These are phyloP conservation scores for Ophiostoma novo-ulmi DNA, from an alignment of 2,329 filamentous ascomycete genomes.

Conservation along the genomic window DNA sequence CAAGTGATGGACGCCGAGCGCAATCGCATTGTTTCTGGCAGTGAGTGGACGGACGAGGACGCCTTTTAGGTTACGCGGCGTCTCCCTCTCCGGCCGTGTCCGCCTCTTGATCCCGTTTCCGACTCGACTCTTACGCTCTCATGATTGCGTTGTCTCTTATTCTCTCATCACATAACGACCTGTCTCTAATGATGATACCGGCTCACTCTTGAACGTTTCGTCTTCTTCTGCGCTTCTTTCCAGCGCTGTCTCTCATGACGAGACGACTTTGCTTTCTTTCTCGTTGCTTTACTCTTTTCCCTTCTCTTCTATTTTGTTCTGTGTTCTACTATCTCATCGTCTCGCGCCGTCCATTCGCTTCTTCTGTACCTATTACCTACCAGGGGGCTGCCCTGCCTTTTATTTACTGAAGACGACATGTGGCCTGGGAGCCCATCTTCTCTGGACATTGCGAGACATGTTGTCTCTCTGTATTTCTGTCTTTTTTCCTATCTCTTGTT, in stretches of 20 bases:
- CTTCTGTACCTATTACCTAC: conserved; percentile 19
- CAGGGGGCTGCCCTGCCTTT: neutral
- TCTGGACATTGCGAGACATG: neutral
- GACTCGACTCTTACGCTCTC: neutral
- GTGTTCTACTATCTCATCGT: neutral
- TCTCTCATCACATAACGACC: neutral
- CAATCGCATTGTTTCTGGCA: conserved; percentile 58
- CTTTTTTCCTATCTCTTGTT: neutral
- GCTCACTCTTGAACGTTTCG: neutral
- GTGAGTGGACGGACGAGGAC: conserved; percentile 64
- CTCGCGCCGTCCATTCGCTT: conserved; percentile 16
- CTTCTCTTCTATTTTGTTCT: neutral
- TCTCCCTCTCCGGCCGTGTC: neutral
- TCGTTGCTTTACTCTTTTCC: neutral
- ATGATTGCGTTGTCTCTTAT: neutral
- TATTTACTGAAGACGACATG: neutral
- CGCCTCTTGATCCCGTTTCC: neutral
- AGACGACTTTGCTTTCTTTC: neutral
- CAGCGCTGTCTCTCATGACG: conserved; percentile 3
- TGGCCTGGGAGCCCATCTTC: conserved; percentile 12
- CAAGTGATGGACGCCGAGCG: conserved; percentile 53
- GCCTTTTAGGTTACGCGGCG: conserved; percentile 40
- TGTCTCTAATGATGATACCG: neutral
- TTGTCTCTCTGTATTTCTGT: neutral
- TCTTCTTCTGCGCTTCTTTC: neutral